A percentile compares a stretch with the other conserved stretches of the same genome.
phyloP scores from a whole-genome alignment of 1,139 yeast genomes.

The Diutina ranongensis region DNA sequence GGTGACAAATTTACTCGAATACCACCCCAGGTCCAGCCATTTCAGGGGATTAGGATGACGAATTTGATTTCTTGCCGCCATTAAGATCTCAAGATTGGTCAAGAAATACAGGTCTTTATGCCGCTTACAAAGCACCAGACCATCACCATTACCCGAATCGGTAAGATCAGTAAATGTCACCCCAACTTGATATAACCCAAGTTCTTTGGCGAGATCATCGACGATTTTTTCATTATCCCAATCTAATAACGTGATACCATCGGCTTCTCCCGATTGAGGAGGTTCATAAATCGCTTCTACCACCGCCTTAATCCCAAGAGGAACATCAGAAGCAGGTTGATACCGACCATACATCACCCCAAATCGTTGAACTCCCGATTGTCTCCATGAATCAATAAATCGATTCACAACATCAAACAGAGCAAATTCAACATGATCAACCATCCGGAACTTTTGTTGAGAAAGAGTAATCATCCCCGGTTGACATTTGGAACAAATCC shows the following conservation, averaged over 20 bases:
- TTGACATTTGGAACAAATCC: slow-evolving; percentile 95
- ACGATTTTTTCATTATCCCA: slow-evolving; percentile 48
- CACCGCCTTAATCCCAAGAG: slow-evolving; percentile 86
- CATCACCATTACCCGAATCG: slow-evolving; percentile 80
- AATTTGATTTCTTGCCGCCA: slow-evolving; percentile 74
- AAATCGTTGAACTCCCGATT: slow-evolving; percentile 74
- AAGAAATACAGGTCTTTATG: slow-evolving; percentile 87
- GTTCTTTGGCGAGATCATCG: slow-evolving; percentile 40
- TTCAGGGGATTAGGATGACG: slow-evolving; percentile 53
- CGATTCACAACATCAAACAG: slow-evolving; percentile 60
- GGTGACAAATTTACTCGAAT: slow-evolving; percentile 85
- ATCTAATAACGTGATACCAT: slow-evolving; percentile 61
- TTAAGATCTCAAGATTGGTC: slow-evolving; percentile 73
- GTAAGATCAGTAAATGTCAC: slow-evolving; percentile 81
- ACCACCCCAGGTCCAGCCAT: slow-evolving; percentile 55
- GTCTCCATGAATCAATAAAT: slow-evolving; percentile 88
- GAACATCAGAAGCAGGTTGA: slow-evolving; percentile 68
- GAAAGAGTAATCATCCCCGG: slow-evolving; percentile 91
- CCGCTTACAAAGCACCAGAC: slow-evolving; percentile 83
- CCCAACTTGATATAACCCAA: slow-evolving; percentile 72
- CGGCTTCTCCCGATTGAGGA: slow-evolving; percentile 76
- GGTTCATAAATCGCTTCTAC: slow-evolving; percentile 94
- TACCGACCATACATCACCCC: slow-evolving; percentile 82
- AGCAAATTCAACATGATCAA: slow-evolving; percentile 91
- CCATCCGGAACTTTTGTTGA: slow-evolving; percentile 88